Base-by-base conservation (phyloP, 495 filamentous ascomycete species). In the Tuber microsphaerosporum region DNA sequence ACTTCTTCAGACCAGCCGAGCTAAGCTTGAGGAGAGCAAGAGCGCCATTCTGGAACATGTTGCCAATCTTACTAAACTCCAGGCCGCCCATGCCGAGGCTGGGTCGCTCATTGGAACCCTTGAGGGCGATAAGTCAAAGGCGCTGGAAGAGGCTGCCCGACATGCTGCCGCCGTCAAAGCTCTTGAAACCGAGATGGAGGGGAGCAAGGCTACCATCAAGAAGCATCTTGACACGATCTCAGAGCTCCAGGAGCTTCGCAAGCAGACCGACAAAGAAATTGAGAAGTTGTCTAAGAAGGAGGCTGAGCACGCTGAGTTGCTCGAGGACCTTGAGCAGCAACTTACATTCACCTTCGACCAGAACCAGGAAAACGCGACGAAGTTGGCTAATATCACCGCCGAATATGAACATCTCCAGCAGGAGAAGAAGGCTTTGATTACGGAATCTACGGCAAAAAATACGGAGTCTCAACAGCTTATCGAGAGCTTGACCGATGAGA, bases 271-370 rank as follows among this genome's bases (percentile, higher is more conserved):
- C 69, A 82, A 84, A 26, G 86, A 91, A 51, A 84, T 92, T 68
- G 87, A 89, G 73, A 87, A 86, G 75, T 84, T 91, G 71, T 85
- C 82, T 19, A 85, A 86, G 61, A 89, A 91, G 83, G 91, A 92
- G 84, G 84, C 93, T 85, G 96, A 95, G 86, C 94, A 94, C 84
- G 92, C 92, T 22, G 90, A 92, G 69, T 86, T 99, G 14, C 92
- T 98, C 12, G 93, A 97, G 81, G 95, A 98, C 84, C 90, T 99
- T 26, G 95, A 99, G 84, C 94, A 99, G 76, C 94, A 99, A 81
- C 89, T 99, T n/a, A 91, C 92, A 76, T 93, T 87, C 82, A 97
- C 93, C 84, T 99, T 92, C 83, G 95, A 99, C 75, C 93, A 97
- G 81, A 93, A 94, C 78, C 92, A 97, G 83, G 87, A 86, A 76